Conservation (phyloP, 2,329 filamentous ascomycete species). For the Scytalidium lignicola region DNA sequence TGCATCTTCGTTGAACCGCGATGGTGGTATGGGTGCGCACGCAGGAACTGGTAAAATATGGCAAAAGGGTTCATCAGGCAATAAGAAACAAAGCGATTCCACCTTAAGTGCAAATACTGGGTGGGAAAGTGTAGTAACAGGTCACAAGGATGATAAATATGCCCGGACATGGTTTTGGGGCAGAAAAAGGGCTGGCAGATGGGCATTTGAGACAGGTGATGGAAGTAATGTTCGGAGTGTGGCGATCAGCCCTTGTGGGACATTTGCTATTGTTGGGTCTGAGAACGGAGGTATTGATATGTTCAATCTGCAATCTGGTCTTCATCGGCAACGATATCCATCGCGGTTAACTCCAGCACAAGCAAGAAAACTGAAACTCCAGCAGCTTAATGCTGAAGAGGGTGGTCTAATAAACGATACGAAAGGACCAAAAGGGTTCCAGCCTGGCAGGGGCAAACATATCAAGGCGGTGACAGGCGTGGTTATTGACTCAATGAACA, state of each 20-base stretch:
- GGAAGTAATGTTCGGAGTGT: conserved; percentile 79
- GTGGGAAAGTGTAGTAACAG: conserved; percentile 96
- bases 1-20: conserved; percentile 85
- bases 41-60: conserved; percentile 76
- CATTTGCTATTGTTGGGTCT: conserved; percentile 87
- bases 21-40: conserved; percentile 85
- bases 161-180: conserved; percentile 99
- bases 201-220: conserved; percentile 86
- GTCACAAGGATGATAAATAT: conserved; percentile 77
- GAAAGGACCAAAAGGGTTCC: conserved; percentile 16
- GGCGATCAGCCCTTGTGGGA: conserved; percentile 85
- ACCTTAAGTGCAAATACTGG: conserved; percentile 75
- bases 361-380: conserved; percentile 67
- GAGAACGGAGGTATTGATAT: conserved; percentile 80
- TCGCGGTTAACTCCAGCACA: conserved; percentile 72
- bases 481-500: conserved; percentile 84
- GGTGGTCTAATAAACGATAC: conserved; percentile 13
- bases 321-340: conserved; percentile 83
- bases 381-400: conserved; percentile 42
- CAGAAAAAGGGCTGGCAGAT: conserved; percentile 83
- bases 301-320: conserved; percentile 94
- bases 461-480: conserved; percentile 79
- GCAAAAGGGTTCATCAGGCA: conserved; percentile 64
- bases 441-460: conserved; percentile 62
- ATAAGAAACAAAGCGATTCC: conserved; percentile 59